A percentile compares a stretch with the other conserved stretches of the same genome.
phyloP scores from a whole-genome alignment of 345 rosid species.

The Sonneratia caseolaris region DNA sequence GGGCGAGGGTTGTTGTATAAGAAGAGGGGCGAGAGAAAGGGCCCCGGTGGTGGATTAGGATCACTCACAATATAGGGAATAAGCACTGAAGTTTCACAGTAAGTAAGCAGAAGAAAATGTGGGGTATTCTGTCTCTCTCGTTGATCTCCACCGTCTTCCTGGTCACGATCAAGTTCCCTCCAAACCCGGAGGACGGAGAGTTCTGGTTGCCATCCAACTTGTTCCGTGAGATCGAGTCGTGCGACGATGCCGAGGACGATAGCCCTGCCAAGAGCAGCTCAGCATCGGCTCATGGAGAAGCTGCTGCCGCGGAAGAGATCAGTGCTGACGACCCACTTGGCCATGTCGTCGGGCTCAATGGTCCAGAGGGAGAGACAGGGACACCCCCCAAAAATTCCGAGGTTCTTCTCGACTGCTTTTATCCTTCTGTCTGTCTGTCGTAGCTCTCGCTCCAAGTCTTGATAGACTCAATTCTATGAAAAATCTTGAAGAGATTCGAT shows the following conservation, averaged over 20 bases:
- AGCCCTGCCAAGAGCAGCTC: not conserved
- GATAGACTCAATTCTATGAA: no score
- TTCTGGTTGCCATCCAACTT: conserved; percentile 25
- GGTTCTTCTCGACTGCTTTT: not conserved
- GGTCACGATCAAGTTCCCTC: conserved; percentile 10
- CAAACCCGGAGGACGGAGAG: conserved; percentile 27
- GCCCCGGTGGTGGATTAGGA: not conserved
- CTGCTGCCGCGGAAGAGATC: not conserved
- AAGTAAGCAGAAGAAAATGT: not conserved
- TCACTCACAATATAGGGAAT: not conserved
- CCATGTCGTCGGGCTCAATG: not conserved
- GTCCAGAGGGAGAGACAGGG: not conserved
- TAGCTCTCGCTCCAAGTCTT: no score
- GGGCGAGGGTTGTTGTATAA: not conserved
- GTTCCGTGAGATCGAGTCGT: conserved; percentile 14
- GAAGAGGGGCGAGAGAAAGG: not conserved
- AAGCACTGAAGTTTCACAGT: no score
- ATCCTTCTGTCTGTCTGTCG: no score
- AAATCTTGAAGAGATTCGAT: no score
- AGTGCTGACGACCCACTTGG: not conserved
- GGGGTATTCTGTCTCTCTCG: not conserved
- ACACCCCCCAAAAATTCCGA: not conserved
- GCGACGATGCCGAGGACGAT: not conserved
- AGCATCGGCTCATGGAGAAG: not conserved
- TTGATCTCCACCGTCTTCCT: not conserved